These are phyloP conservation scores for Salix exigua DNA, from an alignment of 345 rosid genomes.

Conservation along the genomic window DNA sequence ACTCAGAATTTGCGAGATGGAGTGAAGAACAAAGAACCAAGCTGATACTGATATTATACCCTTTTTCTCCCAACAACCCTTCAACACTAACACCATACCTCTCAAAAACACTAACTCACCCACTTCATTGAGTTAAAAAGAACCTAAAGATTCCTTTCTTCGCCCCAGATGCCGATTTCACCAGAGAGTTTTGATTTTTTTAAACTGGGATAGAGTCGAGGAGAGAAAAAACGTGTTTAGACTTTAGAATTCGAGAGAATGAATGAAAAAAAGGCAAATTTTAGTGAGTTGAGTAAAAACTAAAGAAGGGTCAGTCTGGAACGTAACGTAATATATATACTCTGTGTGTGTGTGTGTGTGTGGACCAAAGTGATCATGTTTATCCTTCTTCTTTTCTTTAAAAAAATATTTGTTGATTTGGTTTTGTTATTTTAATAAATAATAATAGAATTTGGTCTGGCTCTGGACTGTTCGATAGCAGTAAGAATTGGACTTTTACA, in stretches of 20 bases:
- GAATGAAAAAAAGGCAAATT: neutral
- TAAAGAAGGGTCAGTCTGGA: neutral
- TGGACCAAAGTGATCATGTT: no score
- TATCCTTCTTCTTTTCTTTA: no score
- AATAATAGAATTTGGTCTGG: no score
- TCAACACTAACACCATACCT: slow-evolving; percentile 17
- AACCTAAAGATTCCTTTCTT: neutral
- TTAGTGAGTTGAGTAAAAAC: neutral
- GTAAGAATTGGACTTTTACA: no score
- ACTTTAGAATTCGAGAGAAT: neutral
- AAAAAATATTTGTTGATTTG: no score
- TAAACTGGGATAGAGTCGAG: neutral
- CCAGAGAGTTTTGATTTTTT: neutral
- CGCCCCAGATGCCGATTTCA: neutral
- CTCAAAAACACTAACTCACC: neutral
- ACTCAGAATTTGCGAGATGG: neutral
- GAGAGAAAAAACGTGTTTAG: neutral
- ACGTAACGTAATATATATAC: no score
- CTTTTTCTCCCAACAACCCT: slow-evolving; percentile 21
- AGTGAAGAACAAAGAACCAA: neutral
- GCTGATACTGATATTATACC: neutral
- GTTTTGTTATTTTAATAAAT: no score
- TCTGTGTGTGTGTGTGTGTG: no score
- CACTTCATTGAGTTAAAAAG: neutral
- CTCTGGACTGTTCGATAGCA: no score